Base-by-base conservation (phyloP, 148 eudicot genomes). In the Drosera capensis region DNA sequence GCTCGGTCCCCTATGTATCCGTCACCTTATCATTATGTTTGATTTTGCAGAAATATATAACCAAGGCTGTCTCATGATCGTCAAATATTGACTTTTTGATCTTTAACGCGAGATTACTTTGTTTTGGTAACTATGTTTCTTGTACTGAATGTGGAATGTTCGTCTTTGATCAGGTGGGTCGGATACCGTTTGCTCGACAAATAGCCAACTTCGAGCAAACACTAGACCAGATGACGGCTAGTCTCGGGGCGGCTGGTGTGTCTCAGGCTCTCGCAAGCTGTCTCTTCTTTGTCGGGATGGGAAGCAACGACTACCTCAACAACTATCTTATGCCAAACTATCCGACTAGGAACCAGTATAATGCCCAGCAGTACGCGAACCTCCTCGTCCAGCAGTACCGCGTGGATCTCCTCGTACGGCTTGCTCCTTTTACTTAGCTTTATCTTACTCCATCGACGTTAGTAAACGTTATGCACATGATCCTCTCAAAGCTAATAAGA, bases 241-340 rank as follows among this genome's bases (percentile, higher is more conserved):
- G 28, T 6, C 49, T 71, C 1, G 92, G 83, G 2, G 79, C 74
- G 5, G 64, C 54, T 5, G 75, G 60, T 22, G 58, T 75, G n/a
- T 71, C 74, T 5, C 58, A 66, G 30, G 52, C 76, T 1, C 37
- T 88, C 2, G 48, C 75, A 5, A 48, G 62, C 1, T 74, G 81
- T 70, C 52, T 88, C 38, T 77, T 72, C 55, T 88, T 88, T 36
- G 77, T 88, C 0, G 96, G 96, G 12, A 77, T 88, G 96, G 96
- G 96, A 1, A 88, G 96, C 74, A 88, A 88, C 36, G 96, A 88
- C 69, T 88, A 88, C 65, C 73, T 88, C 2, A 88, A 88, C 79
- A 88, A 88, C 49, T 88, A 88, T 51, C 84, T 88, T 19, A 80
- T 88, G 86, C 96, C 96, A 1, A 88, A 88, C 58, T 88, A 88